phyloP scores from a whole-genome alignment of 768 basidiomycete species.

The Mycena leptocephala region DNA sequence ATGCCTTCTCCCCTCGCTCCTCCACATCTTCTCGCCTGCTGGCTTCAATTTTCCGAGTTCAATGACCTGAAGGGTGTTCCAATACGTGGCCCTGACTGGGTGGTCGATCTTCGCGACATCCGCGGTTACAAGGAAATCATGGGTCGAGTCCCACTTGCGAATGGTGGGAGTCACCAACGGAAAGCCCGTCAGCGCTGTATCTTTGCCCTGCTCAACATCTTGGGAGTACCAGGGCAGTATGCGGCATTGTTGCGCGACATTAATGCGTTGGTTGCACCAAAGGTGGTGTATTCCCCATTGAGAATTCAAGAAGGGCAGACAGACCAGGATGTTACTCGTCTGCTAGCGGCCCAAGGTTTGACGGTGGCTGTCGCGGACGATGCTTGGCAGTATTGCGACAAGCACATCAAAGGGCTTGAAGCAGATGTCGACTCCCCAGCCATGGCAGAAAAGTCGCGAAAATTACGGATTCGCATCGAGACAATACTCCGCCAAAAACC shows the following conservation, averaged over 20 bases:
- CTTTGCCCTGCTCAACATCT: not conserved
- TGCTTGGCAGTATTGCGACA: not conserved
- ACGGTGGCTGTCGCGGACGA: not conserved
- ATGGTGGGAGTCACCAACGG: not conserved
- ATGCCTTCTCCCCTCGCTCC: not conserved
- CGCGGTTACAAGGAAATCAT: not conserved
- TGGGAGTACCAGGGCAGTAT: not conserved
- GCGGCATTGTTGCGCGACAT: not conserved
- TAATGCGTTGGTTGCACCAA: not conserved
- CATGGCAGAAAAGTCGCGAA: too few species aligned
- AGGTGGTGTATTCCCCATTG: not conserved
- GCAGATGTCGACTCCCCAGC: too few species aligned
- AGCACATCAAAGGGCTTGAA: too few species aligned
- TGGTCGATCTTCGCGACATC: not conserved
- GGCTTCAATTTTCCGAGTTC: not conserved
- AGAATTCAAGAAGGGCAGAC: not conserved
- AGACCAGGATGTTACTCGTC: not conserved
- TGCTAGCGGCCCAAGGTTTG: not conserved
- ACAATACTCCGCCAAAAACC: too few species aligned
- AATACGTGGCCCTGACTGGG: not conserved
- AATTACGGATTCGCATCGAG: too few species aligned
- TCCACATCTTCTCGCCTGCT: not conserved
- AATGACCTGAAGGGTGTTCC: not conserved
- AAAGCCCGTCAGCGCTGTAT: not conserved
- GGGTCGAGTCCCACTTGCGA: too few species aligned